Base-by-base conservation (phyloP, 2,329 filamentous ascomycete genomes). In the Leptodontidium sp. region DNA sequence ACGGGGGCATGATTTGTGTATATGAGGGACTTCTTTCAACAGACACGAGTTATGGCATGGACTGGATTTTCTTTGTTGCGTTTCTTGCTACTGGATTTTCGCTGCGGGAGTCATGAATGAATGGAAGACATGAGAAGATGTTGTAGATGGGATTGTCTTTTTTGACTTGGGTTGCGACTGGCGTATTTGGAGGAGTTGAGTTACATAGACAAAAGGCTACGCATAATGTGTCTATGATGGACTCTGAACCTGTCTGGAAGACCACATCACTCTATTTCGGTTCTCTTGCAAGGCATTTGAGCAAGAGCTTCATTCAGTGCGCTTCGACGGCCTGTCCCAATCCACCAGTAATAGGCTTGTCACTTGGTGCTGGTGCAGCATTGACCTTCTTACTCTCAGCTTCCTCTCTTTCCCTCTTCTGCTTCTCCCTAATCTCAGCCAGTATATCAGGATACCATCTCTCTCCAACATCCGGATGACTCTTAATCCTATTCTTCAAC, bases 391-490 rank as follows among this genome's bases (percentile, higher is more conserved):
- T 70, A 47, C 52, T 67, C 38, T 76, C 73, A 69, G 76, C 74
- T 63, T 77, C 76, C 67, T 77, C 74, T 72, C 77, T 80, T 73
- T 81, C 79, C 72, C 72, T 78, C 43, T 82, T 82, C 81, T 90
- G 85, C 78, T 90, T 86, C 74, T 86, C 86, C 64, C 86, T 84
- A 63, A 91, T 87, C 69, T 84, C 83, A 69, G 79, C 80, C 72
- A 83, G 72, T 50, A 82, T 75, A 35, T 91, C 88, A 2, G 90
- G 90, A 77, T 91, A 93, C 88, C 93, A 97, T 75, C 89, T 84
- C 83, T 94, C 91, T 1, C 92, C 93, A 0, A 97, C 93, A 79
- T 97, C 93, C 3, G 91, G 91, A 81, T 97, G 93, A 73, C 91
- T 94, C 85, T 94, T 96, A 74, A 97, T 86, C 15, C 93, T 83